Evolutionary conservation across 148 eudicot species (phyloP).

Genomic region (Agrostemma githago): DNA sequence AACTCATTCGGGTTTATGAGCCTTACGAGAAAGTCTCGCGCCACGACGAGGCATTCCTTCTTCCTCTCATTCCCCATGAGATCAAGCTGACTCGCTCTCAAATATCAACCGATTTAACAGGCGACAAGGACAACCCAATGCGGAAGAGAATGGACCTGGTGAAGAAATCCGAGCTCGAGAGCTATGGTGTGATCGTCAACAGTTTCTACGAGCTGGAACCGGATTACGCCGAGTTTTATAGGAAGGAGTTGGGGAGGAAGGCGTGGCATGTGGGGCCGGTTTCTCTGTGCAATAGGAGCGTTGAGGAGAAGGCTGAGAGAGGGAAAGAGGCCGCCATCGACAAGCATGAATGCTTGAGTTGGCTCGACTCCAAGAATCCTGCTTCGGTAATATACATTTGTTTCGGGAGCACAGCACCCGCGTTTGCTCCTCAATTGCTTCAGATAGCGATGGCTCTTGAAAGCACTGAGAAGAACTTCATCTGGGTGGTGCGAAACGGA

Average conservation of each 20-base stretch:
- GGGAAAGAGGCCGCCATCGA: background rate
- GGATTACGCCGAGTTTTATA: slow-evolving; percentile 23
- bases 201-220: slow-evolving; percentile 38
- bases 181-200: slow-evolving; percentile 31
- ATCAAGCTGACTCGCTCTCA: slow-evolving; percentile 19
- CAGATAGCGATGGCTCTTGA: slow-evolving; percentile 19
- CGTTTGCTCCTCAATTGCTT: slow-evolving; percentile 12
- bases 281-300: slow-evolving; percentile 11
- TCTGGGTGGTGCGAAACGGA: slow-evolving; percentile 14
- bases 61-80: slow-evolving; percentile 29
- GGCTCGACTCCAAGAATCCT: slow-evolving; percentile 22
- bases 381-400: slow-evolving; percentile 13
- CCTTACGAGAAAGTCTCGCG: slow-evolving; percentile 22
- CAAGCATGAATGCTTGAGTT: slow-evolving; percentile 14
- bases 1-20: slow-evolving; percentile 11
- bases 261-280: slow-evolving; percentile 22
- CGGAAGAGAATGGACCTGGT: background rate
- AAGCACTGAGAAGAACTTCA: slow-evolving; percentile 5
- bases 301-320: slow-evolving; percentile 13
- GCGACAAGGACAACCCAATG: slow-evolving; percentile 1
- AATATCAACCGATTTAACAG: background rate
- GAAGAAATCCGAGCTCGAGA: slow-evolving; percentile 12
- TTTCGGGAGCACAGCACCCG: slow-evolving; percentile 8
- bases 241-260: slow-evolving; percentile 16
- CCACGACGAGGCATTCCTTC: slow-evolving; percentile 16